Evolutionary conservation across 345 rosid species (phyloP).

Genomic region (Garcia nutans): DNA sequence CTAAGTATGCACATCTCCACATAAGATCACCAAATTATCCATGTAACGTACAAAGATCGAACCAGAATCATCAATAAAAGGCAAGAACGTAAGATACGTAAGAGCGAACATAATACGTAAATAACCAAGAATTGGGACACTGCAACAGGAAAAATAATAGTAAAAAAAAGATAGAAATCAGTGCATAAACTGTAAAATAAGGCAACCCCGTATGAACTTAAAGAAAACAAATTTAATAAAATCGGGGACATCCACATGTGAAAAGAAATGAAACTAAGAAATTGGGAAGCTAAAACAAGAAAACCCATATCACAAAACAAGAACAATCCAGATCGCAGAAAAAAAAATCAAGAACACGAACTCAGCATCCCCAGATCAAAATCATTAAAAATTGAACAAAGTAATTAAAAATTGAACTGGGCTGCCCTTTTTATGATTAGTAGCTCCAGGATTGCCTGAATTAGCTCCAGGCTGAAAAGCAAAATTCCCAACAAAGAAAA

Average conservation of each 20-base stretch:
- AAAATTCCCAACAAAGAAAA: no score
- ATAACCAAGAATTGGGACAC: neutral
- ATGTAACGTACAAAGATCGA: neutral
- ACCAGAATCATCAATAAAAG: neutral
- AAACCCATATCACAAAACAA: slow-evolving; percentile 19
- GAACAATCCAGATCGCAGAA: slow-evolving; percentile 17
- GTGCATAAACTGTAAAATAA: slow-evolving; percentile 1
- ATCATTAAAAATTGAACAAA: neutral
- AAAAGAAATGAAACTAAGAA: neutral
- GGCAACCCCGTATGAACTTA: slow-evolving; percentile 5
- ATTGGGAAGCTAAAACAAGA: neutral
- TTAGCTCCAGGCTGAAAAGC: no score
- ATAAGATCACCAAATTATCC: neutral
- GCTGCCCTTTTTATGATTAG: no score
- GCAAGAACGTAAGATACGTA: neutral
- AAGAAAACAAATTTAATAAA: slow-evolving; percentile 1
- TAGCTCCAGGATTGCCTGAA: no score
- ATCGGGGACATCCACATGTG: neutral
- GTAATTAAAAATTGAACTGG: neutral
- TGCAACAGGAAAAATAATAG: neutral
- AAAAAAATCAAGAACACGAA: slow-evolving; percentile 8
- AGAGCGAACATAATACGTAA: slow-evolving; percentile 8
- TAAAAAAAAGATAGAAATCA: neutral
- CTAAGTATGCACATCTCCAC: neutral
- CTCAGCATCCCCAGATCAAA: slow-evolving; percentile 21